Evolutionary conservation across 352 stramenopile species (phyloP).

Genomic region (Saprolegnia diclina): DNA sequence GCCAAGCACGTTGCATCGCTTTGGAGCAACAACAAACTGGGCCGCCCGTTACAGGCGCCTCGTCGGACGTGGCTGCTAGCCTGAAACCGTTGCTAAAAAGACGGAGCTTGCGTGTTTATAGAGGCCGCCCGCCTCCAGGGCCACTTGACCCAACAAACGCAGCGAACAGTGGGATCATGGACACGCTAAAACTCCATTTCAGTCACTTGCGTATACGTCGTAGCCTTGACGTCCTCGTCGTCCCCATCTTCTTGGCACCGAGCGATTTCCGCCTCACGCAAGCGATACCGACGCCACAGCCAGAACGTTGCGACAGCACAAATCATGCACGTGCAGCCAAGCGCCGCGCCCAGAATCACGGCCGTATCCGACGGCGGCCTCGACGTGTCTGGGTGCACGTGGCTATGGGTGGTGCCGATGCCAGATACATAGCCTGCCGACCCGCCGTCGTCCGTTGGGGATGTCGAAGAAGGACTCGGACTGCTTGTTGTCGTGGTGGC

Average conservation of each 20-base stretch:
- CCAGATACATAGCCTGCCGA: no score
- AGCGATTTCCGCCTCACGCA: background rate
- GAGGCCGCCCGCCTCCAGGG: background rate
- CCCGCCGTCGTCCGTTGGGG: no score
- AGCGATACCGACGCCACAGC: background rate
- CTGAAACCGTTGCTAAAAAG: no score
- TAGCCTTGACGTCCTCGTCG: background rate
- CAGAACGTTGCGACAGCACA: background rate
- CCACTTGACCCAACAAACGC: background rate
- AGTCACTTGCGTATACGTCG: slow-evolving; percentile 5
- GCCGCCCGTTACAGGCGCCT: no score
- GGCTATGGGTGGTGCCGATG: no score
- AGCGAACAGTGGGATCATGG: background rate
- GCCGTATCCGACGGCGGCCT: background rate
- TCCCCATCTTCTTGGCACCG: background rate
- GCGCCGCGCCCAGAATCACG: background rate
- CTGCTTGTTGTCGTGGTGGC: no score
- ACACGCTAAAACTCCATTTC: slow-evolving; percentile 7
- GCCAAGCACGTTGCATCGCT: no score
- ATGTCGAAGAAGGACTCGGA: no score
- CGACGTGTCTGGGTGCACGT: background rate
- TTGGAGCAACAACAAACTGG: no score
- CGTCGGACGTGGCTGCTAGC: no score
- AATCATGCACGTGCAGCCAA: background rate
- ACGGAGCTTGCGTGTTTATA: no score